These are phyloP conservation scores for Monascus ruber DNA, from an alignment of 2,329 filamentous ascomycete genomes.

Conservation along the genomic window DNA sequence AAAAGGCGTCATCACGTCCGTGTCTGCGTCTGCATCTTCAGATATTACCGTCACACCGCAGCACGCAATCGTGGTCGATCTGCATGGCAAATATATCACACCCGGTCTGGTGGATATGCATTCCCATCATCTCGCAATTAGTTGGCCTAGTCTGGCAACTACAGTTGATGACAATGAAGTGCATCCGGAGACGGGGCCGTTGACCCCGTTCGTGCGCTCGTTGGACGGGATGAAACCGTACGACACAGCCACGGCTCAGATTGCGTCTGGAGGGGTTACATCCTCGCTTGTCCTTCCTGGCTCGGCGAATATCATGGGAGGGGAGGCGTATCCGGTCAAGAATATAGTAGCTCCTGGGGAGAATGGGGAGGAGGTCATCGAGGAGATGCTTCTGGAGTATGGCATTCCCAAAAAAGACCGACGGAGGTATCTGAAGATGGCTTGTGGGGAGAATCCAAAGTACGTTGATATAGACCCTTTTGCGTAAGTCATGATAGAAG, in stretches of 20 bases:
- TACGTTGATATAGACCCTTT: conserved; percentile 5
- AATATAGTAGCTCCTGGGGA: conserved; percentile 51
- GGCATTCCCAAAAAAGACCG: conserved; percentile 40
- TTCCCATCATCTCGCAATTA: conserved; percentile 51
- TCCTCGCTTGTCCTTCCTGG: conserved; percentile 57
- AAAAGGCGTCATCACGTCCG: conserved; percentile 25
- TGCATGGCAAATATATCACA: conserved; percentile 36
- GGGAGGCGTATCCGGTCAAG: conserved; percentile 59
- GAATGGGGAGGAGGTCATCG: conserved; percentile 52
- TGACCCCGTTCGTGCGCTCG: conserved; percentile 57
- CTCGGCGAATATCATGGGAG: conserved; percentile 62
- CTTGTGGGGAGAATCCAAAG: conserved; percentile 61
- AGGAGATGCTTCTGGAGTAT: conserved; percentile 53
- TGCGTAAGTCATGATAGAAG: too few species aligned
- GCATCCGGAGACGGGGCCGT: conserved; percentile 38
- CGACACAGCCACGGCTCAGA: conserved; percentile 55
- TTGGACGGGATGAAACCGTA: conserved; percentile 54
- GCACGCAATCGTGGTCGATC: neutral
- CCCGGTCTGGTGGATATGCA: conserved; percentile 63
- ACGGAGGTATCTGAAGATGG: conserved; percentile 68
- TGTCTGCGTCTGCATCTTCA: neutral
- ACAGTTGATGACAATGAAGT: conserved; percentile 54
- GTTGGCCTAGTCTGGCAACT: conserved; percentile 45
- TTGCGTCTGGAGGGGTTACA: conserved; percentile 63
- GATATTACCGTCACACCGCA: neutral